Percentiles rank a stretch among this genome's conserved stretches.
phyloP scores from a whole-genome alignment of 345 rosid species.

The Passiflora organensis region DNA sequence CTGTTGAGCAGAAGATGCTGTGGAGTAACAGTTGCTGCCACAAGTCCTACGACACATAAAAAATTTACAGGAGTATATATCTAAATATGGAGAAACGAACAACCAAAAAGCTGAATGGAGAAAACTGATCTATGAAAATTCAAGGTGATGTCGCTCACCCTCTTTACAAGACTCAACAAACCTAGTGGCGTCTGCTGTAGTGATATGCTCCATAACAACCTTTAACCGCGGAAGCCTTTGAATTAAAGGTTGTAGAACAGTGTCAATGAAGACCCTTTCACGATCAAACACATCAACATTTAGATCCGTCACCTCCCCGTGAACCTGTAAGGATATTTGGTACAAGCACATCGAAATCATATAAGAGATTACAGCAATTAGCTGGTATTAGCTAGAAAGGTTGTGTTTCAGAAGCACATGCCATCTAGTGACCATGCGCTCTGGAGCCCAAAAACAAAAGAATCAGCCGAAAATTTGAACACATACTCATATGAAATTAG shows the following conservation, averaged over 20 bases:
- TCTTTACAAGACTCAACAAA: conserved; percentile 81
- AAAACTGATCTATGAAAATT: background rate
- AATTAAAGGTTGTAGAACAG: conserved; percentile 64
- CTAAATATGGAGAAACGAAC: background rate
- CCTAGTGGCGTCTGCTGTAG: conserved; percentile 76
- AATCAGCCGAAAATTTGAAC: too few species aligned
- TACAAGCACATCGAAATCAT: too few species aligned
- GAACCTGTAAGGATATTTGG: conserved; percentile 70
- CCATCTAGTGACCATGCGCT: too few species aligned
- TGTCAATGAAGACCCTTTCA: conserved; percentile 79
- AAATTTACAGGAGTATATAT: background rate
- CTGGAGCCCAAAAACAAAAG: too few species aligned
- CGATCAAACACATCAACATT: conserved; percentile 82
- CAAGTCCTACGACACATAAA: conserved; percentile 38
- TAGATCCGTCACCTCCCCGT: conserved; percentile 93
- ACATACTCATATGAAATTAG: conserved; percentile 6
- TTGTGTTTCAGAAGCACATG: too few species aligned
- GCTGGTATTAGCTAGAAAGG: too few species aligned
- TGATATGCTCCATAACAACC: conserved; percentile 91
- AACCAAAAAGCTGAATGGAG: background rate
- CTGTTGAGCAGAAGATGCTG: conserved; percentile 93
- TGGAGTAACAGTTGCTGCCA: conserved; percentile 93
- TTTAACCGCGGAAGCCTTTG: conserved; percentile 66
- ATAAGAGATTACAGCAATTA: too few species aligned
- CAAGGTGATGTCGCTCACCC: conserved; percentile 33